A percentile compares a stretch with the other conserved stretches of the same genome.
Conservation (phyloP, 1,284 basidiomycete species). For the Sanguinoderma infundibulare region DNA sequence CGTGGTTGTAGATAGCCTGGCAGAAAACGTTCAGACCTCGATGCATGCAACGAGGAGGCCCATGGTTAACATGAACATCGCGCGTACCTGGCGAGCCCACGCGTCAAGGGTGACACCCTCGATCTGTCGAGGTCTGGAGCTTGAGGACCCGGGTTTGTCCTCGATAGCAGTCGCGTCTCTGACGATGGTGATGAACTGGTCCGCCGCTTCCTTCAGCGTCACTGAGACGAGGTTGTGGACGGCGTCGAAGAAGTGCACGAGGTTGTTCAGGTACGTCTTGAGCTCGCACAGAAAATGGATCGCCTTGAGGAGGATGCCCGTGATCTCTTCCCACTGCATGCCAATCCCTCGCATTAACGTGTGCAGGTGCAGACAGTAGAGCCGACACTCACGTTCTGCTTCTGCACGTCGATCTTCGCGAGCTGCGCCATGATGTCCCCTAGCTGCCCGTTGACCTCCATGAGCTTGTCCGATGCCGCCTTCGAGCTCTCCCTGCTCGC, state of each 20-base stretch:
- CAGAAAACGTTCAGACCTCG: background rate
- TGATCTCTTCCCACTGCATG: conserved; percentile 11
- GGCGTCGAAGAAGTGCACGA: conserved; percentile 13
- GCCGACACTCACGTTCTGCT: conserved; percentile 1
- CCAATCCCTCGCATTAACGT: too few relatives aligned
- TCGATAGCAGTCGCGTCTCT: conserved; percentile 2
- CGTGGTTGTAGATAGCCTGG: conserved; percentile 15
- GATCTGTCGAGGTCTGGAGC: background rate
- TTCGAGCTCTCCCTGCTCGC: conserved; percentile 8
- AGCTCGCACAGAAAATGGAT: conserved; percentile 15
- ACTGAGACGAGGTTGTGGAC: conserved; percentile 15
- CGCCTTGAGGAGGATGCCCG: conserved; percentile 1
- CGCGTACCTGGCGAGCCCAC: conserved; percentile 7
- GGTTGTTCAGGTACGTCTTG: conserved; percentile 14
- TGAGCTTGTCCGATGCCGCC: conserved; percentile 11
- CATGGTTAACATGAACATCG: background rate
- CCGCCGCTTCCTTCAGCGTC: conserved; percentile 1
- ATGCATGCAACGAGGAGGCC: background rate
- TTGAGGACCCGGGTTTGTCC: background rate
- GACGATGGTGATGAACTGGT: conserved; percentile 12
- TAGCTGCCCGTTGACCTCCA: conserved; percentile 7
- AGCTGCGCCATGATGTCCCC: conserved; percentile 10
- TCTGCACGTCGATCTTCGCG: conserved; percentile 6
- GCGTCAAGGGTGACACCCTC: conserved; percentile 5
- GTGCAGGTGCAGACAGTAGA: too few relatives aligned